phyloP scores from a whole-genome alignment of 768 basidiomycete genomes.

The Russula sp. region DNA sequence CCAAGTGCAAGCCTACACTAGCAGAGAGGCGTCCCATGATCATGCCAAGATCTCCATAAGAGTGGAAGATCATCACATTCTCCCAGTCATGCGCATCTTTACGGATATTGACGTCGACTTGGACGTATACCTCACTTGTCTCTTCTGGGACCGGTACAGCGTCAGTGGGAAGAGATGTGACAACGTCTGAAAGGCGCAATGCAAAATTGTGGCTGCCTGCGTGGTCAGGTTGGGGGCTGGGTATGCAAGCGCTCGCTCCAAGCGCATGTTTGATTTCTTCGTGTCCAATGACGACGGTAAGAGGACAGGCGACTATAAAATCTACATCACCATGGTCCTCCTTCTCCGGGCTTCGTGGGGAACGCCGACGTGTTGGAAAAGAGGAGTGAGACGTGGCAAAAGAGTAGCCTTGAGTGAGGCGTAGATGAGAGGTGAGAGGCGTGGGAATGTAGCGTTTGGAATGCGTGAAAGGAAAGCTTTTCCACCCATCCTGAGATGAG shows the following conservation, averaged over 20 bases:
- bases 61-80: slow-evolving; percentile 52
- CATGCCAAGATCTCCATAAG: slow-evolving; percentile 72
- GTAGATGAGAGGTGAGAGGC: slow-evolving; percentile 59
- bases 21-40: slow-evolving; percentile 57
- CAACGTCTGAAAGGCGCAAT: slow-evolving; percentile 40
- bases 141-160: slow-evolving; percentile 18
- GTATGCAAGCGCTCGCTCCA: slow-evolving; percentile 40
- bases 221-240: slow-evolving; percentile 48
- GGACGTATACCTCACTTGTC: slow-evolving; percentile 36
- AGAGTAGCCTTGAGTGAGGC: slow-evolving; percentile 48
- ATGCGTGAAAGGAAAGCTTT: slow-evolving; percentile 56
- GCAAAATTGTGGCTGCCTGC: slow-evolving; percentile 65
- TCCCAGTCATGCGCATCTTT: slow-evolving; percentile 49
- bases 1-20: slow-evolving; percentile 50
- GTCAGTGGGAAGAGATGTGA: slow-evolving; percentile 40
- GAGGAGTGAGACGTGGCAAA: slow-evolving; percentile 40
- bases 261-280: slow-evolving; percentile 40
- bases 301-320: slow-evolving; percentile 56
- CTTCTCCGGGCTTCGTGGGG: slow-evolving; percentile 68
- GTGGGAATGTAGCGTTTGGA: slow-evolving; percentile 50
- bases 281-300: slow-evolving; percentile 18
- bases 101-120: slow-evolving; percentile 68
- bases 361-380: slow-evolving; percentile 52
- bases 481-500: slow-evolving; percentile 55
- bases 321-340: slow-evolving; percentile 67